Percentiles rank a stretch among this genome's conserved stretches.
phyloP scores from a whole-genome alignment of 768 basidiomycete genomes.

The Kwoniella dejecticola region DNA sequence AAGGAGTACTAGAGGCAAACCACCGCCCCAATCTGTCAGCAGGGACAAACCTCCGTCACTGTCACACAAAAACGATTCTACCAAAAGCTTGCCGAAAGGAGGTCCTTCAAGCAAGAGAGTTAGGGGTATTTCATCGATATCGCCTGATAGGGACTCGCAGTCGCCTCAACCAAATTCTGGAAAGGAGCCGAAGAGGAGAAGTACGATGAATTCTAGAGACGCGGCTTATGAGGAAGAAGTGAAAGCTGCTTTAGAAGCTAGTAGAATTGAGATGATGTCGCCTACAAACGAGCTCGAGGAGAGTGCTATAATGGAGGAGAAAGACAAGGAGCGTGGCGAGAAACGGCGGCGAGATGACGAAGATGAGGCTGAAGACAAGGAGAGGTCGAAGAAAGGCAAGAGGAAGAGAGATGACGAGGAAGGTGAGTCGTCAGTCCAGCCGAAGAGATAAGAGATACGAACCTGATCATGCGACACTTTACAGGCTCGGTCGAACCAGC shows the following conservation, averaged over 20 bases:
- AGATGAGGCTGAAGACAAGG: slow-evolving; percentile 28
- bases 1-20: slow-evolving; percentile 16
- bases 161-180: slow-evolving; percentile 28
- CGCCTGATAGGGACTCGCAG: slow-evolving; percentile 19
- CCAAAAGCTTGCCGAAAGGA: slow-evolving; percentile 10
- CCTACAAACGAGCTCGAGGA: slow-evolving; percentile 57
- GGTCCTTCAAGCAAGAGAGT: neutral
- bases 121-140: slow-evolving; percentile 14
- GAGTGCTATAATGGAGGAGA: slow-evolving; percentile 54
- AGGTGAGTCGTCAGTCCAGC: slow-evolving; percentile 39
- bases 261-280: slow-evolving; percentile 54
- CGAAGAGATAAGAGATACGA: no score
- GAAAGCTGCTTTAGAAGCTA: slow-evolving; percentile 51
- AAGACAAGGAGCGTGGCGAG: slow-evolving; percentile 58
- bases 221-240: slow-evolving; percentile 81
- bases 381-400: slow-evolving; percentile 56
- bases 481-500: slow-evolving; percentile 17
- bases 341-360: slow-evolving; percentile 36
- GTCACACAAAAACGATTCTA: slow-evolving; percentile 6
- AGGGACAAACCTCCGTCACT: slow-evolving; percentile 25
- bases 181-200: slow-evolving; percentile 70
- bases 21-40: neutral
- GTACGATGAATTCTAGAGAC: slow-evolving; percentile 97
- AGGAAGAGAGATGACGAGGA: slow-evolving; percentile 55
- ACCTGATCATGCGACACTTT: no score